Percentiles rank a stretch among this genome's conserved stretches.
phyloP scores from a whole-genome alignment of 495 filamentous ascomycete genomes.

The Umbilicaria muhlenbergii region DNA sequence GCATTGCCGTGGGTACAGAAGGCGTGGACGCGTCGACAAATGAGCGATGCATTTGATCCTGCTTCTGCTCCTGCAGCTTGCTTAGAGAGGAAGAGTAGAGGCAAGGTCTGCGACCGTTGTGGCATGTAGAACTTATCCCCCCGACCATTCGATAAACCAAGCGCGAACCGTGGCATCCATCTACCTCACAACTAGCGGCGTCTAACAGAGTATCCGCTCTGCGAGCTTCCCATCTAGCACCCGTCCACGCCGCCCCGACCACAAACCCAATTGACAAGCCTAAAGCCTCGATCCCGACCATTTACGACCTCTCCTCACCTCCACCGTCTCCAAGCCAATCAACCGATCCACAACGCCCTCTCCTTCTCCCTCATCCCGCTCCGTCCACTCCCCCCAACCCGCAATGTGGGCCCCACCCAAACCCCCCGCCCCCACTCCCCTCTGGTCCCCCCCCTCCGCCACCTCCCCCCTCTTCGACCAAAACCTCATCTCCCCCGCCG shows the following conservation, averaged over 20 bases:
- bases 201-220: neutral
- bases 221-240: neutral
- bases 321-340: conserved; percentile 16
- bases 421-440: conserved; percentile 12
- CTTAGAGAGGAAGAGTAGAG: no score
- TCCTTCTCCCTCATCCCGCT: conserved; percentile 4
- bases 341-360: conserved; percentile 35
- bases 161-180: no score
- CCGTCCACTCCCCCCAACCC: neutral
- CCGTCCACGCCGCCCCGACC: no score
- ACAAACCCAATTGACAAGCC: neutral
- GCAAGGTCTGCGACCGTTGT: no score
- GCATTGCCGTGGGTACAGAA: no score
- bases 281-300: no score
- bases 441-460: conserved; percentile 36
- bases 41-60: no score
- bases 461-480: conserved; percentile 54
- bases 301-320: neutral
- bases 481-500: conserved; percentile 60
- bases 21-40: no score
- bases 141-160: no score
- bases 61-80: no score
- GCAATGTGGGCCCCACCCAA: conserved; percentile 10
- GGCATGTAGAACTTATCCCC: no score
- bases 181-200: no score